Evolutionary conservation across 306 rosid genomes (phyloP), one percentile per base, ranked within the genome.

Genomic region (Sphenostylis stenocarpa): DNA sequence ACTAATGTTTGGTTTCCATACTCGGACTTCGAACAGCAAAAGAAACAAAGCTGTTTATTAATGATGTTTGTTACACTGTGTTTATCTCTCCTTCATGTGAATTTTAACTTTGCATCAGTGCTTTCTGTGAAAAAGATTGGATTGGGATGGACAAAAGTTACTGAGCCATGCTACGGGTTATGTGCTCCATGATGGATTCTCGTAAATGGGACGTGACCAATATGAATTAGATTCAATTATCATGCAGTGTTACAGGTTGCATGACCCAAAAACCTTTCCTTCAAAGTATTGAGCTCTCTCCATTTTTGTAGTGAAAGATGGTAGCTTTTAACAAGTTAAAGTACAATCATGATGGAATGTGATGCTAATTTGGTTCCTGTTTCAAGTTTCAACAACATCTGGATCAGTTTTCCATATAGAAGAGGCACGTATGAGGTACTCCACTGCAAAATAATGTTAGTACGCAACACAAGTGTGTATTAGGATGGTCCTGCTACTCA

Each of bases 121-220:
- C 61, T 75, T 75, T 47, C 9, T 31, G 38, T 13, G 38, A 17
- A 31, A 75, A 12, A 24, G n/a, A 26, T 36, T 51, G 73, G 68
- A 11, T 15, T 26, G 23, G n/a, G 12, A 4, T 53, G 36, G 36
- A 55, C 16, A 55, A 41, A 67, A 55, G 75, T 53, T 60, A 53
- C 20, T 21, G 4, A 24, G 57, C 31, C 67, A 77, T 77, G 34
- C 19, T 52, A 41, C 55, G 31, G 29, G 64, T 63, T 63, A 3
- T 47, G 51, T 49, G 65, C 43, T 76, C 55, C 72, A 66, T 53
- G 48, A 43, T 57, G 2, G 56, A 73, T 63, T 67, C 63, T 77
- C 12, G 34, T 17, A 67, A 41, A 67, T 28, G 60, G 10, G 45
- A 5, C 19, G 53, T 29, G 20, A 55, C 48, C 21, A 67, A 20